Evolutionary conservation across 768 basidiomycete species (phyloP).

Genomic region (Cyclocybe aegerita): DNA sequence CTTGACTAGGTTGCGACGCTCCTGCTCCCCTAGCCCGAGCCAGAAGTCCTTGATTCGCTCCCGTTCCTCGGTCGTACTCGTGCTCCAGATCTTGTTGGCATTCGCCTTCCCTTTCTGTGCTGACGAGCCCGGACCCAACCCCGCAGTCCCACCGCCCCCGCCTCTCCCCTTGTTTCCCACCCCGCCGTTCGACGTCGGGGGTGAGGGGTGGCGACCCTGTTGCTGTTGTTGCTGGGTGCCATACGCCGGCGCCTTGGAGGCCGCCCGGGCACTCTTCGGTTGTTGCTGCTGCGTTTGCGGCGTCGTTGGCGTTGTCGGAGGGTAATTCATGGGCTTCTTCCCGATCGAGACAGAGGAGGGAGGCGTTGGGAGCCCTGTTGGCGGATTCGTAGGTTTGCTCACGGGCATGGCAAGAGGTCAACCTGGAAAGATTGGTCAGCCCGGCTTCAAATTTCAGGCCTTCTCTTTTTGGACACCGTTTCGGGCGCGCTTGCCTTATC

Average conservation of each 20-base stretch:
- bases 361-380: conserved; percentile 35
- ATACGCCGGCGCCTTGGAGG: conserved; percentile 45
- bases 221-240: conserved; percentile 33
- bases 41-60: conserved; percentile 99
- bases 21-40: conserved; percentile 89
- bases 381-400: conserved; percentile 29
- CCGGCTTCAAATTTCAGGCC: conserved; percentile 23
- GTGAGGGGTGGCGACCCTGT: conserved; percentile 44
- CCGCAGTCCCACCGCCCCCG: conserved; percentile 25
- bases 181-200: conserved; percentile 44
- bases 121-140: conserved; percentile 23
- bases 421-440: conserved; percentile 38
- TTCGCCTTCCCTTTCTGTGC: conserved; percentile 39
- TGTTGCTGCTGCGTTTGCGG: conserved; percentile 30
- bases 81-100: conserved; percentile 92
- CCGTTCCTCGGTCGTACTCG: conserved; percentile 87
- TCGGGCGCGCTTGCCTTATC: conserved; percentile 9
- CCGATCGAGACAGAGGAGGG: conserved; percentile 86
- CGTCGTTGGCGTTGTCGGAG: conserved; percentile 17
- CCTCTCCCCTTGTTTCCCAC: conserved; percentile 21
- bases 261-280: conserved; percentile 45
- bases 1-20: conserved; percentile 89
- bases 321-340: conserved; percentile 90
- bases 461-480: background rate
- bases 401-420: conserved; percentile 37